Evolutionary conservation across 2,329 filamentous ascomycete genomes (phyloP).

Genomic region (Ophiosphaerella herpotricha): DNA sequence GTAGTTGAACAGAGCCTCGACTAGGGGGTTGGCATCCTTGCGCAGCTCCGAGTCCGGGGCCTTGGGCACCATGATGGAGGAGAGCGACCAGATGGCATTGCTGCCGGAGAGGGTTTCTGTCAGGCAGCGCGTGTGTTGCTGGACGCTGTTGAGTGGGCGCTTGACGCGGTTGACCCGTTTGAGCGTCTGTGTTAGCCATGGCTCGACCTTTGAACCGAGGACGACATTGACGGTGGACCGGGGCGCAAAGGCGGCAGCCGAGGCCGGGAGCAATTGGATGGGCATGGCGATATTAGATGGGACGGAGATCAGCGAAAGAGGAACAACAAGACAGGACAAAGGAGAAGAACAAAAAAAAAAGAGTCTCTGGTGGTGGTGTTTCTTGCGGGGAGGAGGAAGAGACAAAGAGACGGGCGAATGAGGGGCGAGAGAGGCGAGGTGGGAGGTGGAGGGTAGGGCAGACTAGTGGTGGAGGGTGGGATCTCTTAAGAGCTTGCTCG

Average conservation of each 20-base stretch:
- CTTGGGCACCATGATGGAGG: constrained; percentile 91
- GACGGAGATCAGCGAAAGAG: constrained; percentile 40
- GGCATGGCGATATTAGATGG: constrained; percentile 67
- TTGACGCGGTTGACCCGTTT: constrained; percentile 97
- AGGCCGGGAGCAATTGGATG: constrained; percentile 89
- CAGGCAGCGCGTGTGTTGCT: constrained; percentile 92
- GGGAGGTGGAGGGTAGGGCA: constrained; percentile 47
- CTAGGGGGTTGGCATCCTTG: constrained; percentile 78
- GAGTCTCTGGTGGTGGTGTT: constrained; percentile 44
- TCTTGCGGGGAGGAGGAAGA: constrained; percentile 42
- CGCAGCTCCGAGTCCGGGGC: constrained; percentile 82
- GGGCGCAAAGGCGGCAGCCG: constrained; percentile 93
- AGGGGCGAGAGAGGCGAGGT: constrained; percentile 50
- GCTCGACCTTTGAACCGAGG: constrained; percentile 86
- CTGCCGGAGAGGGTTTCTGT: constrained; percentile 89
- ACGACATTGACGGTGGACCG: constrained; percentile 94
- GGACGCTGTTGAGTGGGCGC: constrained; percentile 93
- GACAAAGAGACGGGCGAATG: constrained; percentile 48
- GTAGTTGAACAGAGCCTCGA: constrained; percentile 90
- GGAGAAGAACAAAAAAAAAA: constrained; percentile 39
- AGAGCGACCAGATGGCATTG: constrained; percentile 92
- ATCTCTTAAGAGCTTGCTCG: constrained; percentile 45
- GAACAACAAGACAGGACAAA: constrained; percentile 33
- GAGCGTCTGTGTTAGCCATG: constrained; percentile 94
- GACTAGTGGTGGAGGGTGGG: constrained; percentile 45